Base-by-base conservation (phyloP, 2,329 filamentous ascomycete genomes). In the Phialophora tarda region DNA sequence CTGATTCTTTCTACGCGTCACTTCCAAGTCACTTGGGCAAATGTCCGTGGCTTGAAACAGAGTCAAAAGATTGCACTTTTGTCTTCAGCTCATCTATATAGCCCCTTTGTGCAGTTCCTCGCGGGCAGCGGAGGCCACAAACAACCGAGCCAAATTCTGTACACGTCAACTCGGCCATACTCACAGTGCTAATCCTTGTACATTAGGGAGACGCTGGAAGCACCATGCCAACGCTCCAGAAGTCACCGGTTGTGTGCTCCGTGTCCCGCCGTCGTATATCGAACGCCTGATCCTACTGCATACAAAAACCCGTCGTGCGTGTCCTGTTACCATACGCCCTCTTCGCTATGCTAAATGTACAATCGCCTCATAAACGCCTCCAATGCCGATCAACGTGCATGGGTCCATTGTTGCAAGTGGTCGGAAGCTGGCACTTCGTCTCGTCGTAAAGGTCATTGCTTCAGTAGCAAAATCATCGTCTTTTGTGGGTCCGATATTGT, bases 361-460 rank as follows among this genome's bases (percentile, higher is more conserved):
- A 69, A 58, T 65, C 54, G 30, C 32, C 59, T 44, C 12, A 53
- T 62, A 14, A 51, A 65, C 54, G 28, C 62, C 57, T 56, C 53
- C 57, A 62, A 60, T 62, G 63, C 58, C 32, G 59, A 34, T 63
- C 21, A 58, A 23, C 57, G 60, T 54, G 50, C n/a, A 30, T 30
- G 26, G 47, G 54, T 55, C 34, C 59, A 65, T 50, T 54, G 58
- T 67, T 69, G 67, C 62, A 66, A 26, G 38, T 56, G 26, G 21
- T 32, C 58, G 38, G 55, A 65, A 67, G 53, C 28, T 59, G 61
- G 62, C 30, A 51, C 23, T 32, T 61, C 64, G 62, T 67, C 67
- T 69, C 67, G 55, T 69, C 67, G 34, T 69, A 66, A 44, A 64
- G 38, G 57, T 69, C 67, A 58, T 69, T 50, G 48, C 50, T 65